Percentiles rank a stretch among this genome's conserved stretches.
Evolutionary conservation across 306 rosid species (phyloP).

Genomic region (Astragalus glycyphyllos): DNA sequence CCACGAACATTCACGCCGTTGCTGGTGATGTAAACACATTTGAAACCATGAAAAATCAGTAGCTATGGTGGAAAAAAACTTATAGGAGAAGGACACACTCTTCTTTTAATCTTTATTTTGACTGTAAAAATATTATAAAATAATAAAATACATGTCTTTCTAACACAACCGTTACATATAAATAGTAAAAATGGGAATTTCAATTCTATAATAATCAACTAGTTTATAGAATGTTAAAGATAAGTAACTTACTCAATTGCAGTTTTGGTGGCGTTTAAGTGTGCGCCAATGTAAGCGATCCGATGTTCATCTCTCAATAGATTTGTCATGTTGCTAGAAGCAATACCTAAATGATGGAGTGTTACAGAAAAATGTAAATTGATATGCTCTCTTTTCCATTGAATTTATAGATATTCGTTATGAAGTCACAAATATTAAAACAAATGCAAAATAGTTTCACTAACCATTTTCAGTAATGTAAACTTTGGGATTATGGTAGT

Average conservation of each 20-base stretch:
- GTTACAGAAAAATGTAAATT: not conserved
- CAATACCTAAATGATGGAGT: not conserved
- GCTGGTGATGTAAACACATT: slow-evolving; percentile 10
- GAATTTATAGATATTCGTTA: no score
- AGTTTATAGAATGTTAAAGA: not conserved
- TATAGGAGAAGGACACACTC: not conserved
- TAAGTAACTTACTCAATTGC: not conserved
- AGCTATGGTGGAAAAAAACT: no score
- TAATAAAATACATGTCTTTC: not conserved
- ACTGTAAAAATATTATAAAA: no score
- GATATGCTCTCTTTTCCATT: no score
- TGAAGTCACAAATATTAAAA: no score
- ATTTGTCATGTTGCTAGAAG: not conserved
- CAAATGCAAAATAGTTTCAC: not conserved
- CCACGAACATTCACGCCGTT: slow-evolving; percentile 43
- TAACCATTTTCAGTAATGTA: no score
- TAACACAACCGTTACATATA: not conserved
- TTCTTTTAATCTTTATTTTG: no score
- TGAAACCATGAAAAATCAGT: no score
- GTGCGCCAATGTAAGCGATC: not conserved
- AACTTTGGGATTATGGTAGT: no score
- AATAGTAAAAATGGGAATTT: not conserved
- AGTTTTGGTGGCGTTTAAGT: not conserved
- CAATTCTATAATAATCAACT: not conserved
- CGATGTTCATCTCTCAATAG: not conserved